Evolutionary conservation across 2,329 filamentous ascomycete genomes (phyloP), one percentile per base, ranked within the genome.

Genomic region (Ceratocystis albifundus): DNA sequence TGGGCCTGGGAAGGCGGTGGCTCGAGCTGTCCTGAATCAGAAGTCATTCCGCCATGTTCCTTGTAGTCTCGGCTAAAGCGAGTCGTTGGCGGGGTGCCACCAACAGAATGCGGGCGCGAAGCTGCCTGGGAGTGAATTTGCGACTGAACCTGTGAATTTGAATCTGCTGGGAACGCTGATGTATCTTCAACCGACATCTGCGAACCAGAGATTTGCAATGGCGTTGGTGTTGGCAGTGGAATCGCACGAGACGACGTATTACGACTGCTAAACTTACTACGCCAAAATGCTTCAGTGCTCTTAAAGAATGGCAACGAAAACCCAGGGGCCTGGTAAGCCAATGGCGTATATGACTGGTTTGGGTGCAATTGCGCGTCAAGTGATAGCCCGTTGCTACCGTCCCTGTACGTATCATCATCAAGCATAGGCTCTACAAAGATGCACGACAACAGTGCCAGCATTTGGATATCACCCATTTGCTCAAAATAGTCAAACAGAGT

Each of bases 381-480:
- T 32, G 17, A 45, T n/a, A 48, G 44, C 12, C 61, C 25, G 17
- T 32, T 48, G 61, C 15, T 45, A 25, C 20, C 0, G 81, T 78
- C 64, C 85, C 75, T 66, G 79, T 79, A 1, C 80, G 80, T 69
- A 84, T 83, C 17, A 44, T 68, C 66, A n/a, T 50, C 41, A 28
- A 66, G 25, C 3, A 64, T 57, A 12, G 66, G 64, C 50, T 68
- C 66, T 1, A 65, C 84, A 72, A 88, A 88, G 67, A 88, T 81
- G 72, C 86, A 88, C 1, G 85, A 86, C 32, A 88, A 77, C 84
- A 88, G 88, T 7, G 85, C 86, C 65, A 88, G 72, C 86, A 88
- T 88, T 73, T 88, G 86, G 12, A 87, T 75, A 68, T 88, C 85
- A 4, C 81, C 84, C 36, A 80, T 77, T 64, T 75, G 78, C 72